Conservation (phyloP, 495 filamentous ascomycete genomes). For the Neurospora sublineolata region DNA sequence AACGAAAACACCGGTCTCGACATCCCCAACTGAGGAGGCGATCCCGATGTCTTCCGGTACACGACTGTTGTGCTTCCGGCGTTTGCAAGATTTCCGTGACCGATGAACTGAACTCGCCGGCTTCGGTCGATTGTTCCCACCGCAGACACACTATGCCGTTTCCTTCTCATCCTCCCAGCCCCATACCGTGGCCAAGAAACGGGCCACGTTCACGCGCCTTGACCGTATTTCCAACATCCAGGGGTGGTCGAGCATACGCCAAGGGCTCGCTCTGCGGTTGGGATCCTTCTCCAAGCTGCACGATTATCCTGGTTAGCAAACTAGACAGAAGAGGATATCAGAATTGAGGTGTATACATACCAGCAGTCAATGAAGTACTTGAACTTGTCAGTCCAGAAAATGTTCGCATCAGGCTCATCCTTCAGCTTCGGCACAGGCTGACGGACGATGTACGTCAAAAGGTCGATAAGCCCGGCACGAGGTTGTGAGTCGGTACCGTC, state of each 20-base stretch:
- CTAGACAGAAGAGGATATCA: not conserved
- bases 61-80: not conserved
- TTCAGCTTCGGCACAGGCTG: slow-evolving; percentile 94
- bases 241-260: slow-evolving; percentile 98
- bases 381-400: slow-evolving; percentile 90
- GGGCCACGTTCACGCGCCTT: slow-evolving; percentile 93
- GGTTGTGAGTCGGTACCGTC: slow-evolving; percentile 85
- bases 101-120: not conserved
- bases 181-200: slow-evolving; percentile 88
- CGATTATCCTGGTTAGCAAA: not conserved
- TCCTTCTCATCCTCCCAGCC: slow-evolving; percentile 57
- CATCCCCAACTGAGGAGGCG: not conserved
- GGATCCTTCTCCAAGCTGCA: slow-evolving; percentile 87
- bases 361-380: slow-evolving; percentile 99
- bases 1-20: not conserved
- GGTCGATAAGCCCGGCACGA: slow-evolving; percentile 80
- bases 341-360: slow-evolving; percentile 46
- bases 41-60: not conserved
- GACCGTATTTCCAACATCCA: slow-evolving; percentile 94
- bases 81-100: not conserved
- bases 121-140: not conserved
- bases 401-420: slow-evolving; percentile 71
- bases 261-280: slow-evolving; percentile 74
- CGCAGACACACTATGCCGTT: not conserved
- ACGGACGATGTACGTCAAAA: slow-evolving; percentile 92